Conservation (phyloP, 2,329 filamentous ascomycete genomes). For the Xylariaceae sp. region DNA sequence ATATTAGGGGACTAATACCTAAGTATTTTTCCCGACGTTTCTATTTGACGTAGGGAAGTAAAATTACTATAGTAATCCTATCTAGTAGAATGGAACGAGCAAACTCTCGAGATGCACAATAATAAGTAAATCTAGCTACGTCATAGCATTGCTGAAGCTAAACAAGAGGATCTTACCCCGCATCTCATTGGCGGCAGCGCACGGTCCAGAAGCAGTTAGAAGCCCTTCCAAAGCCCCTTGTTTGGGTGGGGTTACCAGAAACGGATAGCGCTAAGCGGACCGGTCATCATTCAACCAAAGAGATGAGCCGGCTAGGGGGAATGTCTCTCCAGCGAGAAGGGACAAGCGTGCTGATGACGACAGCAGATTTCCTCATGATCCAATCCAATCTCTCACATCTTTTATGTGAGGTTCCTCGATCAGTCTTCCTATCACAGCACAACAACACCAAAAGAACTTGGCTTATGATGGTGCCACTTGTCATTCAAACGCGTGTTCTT, state of each 20-base stretch:
- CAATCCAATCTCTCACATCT: not conserved
- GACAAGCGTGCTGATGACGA: slow-evolving; percentile 25
- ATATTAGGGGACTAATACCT: too few species aligned
- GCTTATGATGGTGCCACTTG: slow-evolving; percentile 26
- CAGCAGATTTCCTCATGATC: slow-evolving; percentile 13
- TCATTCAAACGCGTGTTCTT: slow-evolving; percentile 4
- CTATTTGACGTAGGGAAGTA: too few species aligned
- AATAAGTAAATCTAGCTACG: too few species aligned
- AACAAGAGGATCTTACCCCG: too few species aligned
- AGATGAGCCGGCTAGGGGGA: not conserved
- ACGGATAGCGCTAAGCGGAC: slow-evolving; percentile 13
- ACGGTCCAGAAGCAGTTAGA: not conserved
- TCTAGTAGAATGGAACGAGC: too few species aligned
- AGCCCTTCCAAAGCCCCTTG: not conserved
- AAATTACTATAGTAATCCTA: too few species aligned
- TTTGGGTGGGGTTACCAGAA: slow-evolving; percentile 16
- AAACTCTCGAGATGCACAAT: too few species aligned
- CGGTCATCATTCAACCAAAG: slow-evolving; percentile 1
- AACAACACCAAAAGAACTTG: slow-evolving; percentile 5
- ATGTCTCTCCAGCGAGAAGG: slow-evolving; percentile 1
- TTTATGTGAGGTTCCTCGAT: not conserved
- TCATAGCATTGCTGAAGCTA: too few species aligned
- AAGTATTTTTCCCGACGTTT: too few species aligned
- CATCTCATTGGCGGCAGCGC: slow-evolving; percentile 4
- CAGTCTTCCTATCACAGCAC: not conserved